Evolutionary conservation across 176 grass and related monocot genomes (phyloP).

Genomic region (Thinopyrum elongatum): DNA sequence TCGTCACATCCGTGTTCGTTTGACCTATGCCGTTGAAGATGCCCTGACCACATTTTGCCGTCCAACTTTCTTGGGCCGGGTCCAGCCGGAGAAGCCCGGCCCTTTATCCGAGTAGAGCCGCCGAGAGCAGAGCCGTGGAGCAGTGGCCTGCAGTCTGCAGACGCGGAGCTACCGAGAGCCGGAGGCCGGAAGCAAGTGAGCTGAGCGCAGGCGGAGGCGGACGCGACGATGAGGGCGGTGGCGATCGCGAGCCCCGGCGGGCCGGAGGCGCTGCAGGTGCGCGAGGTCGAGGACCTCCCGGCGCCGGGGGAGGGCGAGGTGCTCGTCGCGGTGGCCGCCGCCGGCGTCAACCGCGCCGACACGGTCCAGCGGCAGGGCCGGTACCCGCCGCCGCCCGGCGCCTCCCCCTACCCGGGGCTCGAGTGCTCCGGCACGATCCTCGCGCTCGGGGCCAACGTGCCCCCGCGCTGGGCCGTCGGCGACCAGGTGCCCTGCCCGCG

Average conservation of each 20-base stretch:
- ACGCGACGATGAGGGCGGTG: conserved; percentile 64
- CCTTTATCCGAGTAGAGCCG: not conserved
- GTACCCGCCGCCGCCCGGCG: conserved; percentile 53
- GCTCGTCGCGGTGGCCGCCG: conserved; percentile 57
- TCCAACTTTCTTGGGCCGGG: no score
- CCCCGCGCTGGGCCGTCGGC: conserved; percentile 53
- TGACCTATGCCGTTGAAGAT: no score
- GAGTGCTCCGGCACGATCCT: conserved; percentile 88
- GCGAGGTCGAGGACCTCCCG: conserved; percentile 61
- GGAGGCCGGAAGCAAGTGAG: not conserved
- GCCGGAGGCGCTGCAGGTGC: conserved; percentile 61
- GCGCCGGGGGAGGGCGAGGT: conserved; percentile 56
- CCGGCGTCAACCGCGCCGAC: conserved; percentile 76
- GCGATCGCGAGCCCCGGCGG: conserved; percentile 65
- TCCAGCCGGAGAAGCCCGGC: not conserved
- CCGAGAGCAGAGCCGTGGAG: not conserved
- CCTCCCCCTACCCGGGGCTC: conserved; percentile 65
- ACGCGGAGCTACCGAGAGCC: not conserved
- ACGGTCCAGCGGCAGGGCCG: conserved; percentile 67
- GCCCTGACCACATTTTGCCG: no score
- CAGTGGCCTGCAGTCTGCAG: not conserved
- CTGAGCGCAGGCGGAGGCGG: not conserved
- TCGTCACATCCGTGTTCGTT: no score
- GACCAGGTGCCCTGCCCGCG: conserved; percentile 43
- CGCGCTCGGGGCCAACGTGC: conserved; percentile 36